phyloP scores from a whole-genome alignment of 2,329 filamentous ascomycete genomes.

The Arthrobotrys musiformis region DNA sequence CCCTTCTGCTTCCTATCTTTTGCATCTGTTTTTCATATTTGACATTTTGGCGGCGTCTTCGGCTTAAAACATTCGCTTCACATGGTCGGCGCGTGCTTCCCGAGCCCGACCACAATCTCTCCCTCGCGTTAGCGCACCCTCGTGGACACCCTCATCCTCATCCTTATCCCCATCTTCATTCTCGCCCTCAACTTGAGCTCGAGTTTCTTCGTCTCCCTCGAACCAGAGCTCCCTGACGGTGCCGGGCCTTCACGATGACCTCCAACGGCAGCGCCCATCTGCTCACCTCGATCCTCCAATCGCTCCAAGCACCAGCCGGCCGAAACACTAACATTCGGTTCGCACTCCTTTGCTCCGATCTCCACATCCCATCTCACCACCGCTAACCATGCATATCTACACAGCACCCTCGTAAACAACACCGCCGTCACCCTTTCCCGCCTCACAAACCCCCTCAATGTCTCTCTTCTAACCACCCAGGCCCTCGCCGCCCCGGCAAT shows the following conservation, averaged over 20 bases:
- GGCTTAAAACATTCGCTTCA: conserved; percentile 41
- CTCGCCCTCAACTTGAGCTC: background rate
- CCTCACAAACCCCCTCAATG: conserved; percentile 79
- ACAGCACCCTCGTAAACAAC: conserved; percentile 48
- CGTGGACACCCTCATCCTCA: conserved; percentile 11
- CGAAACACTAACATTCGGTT: conserved; percentile 52
- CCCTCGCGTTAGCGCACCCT: conserved; percentile 26
- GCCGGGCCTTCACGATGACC: conserved; percentile 30
- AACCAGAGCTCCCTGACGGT: conserved; percentile 6
- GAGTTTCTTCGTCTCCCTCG: background rate
- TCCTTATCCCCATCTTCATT: background rate
- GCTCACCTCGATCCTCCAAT: conserved; percentile 43
- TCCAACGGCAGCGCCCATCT: conserved; percentile 51
- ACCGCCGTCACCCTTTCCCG: conserved; percentile 75
- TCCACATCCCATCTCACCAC: background rate
- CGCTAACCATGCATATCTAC: conserved; percentile 8
- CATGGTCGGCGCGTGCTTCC: conserved; percentile 47
- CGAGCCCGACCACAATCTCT: conserved; percentile 36
- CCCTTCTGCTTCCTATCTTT: background rate
- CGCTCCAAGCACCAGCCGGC: conserved; percentile 45
- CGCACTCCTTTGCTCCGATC: background rate
- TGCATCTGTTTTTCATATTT: background rate
- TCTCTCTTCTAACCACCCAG: conserved; percentile 77
- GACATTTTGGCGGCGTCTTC: conserved; percentile 4
- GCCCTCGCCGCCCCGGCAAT: conserved; percentile 77